Conservation (phyloP, 345 rosid genomes). For the Gossypium herbaceum region DNA sequence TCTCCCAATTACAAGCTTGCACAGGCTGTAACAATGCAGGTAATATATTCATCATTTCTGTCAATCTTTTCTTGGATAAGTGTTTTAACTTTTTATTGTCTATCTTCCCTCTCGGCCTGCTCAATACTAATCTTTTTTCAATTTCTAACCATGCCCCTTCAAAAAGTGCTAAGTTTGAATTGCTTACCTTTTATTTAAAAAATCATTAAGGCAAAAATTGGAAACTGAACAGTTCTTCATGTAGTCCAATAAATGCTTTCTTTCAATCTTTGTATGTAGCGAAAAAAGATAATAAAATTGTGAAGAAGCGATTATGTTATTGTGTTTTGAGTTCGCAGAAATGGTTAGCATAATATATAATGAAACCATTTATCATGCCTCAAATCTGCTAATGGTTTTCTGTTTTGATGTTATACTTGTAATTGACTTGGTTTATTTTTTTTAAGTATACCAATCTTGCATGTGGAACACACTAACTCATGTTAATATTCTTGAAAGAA, state of each 20-base stretch:
- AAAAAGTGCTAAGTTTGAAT: not conserved
- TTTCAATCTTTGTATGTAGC: not conserved
- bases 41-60: constrained; percentile 5
- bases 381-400: not conserved
- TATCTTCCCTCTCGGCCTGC: not conserved
- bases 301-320: not conserved
- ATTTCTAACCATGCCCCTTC: not conserved
- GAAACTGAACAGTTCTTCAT: not conserved
- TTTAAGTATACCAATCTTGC: not conserved
- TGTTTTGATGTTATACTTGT: not conserved
- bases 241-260: not conserved
- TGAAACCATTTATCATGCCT: constrained; percentile 1
- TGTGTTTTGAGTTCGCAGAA: not conserved
- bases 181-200: not conserved
- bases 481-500: not conserved
- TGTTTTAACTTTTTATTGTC: not conserved
- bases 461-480: not conserved
- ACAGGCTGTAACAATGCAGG: constrained; percentile 23
- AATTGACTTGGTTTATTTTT: not conserved
- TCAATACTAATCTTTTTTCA: not conserved
- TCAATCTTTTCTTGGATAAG: not conserved
- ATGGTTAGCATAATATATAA: not conserved
- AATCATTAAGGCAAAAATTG: not conserved
- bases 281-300: not conserved
- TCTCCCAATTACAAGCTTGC: constrained; percentile 17